Evolutionary conservation across 352 stramenopile species (phyloP), one percentile per base, ranked within the genome.

Genomic region (Phytophthora agathidicida): DNA sequence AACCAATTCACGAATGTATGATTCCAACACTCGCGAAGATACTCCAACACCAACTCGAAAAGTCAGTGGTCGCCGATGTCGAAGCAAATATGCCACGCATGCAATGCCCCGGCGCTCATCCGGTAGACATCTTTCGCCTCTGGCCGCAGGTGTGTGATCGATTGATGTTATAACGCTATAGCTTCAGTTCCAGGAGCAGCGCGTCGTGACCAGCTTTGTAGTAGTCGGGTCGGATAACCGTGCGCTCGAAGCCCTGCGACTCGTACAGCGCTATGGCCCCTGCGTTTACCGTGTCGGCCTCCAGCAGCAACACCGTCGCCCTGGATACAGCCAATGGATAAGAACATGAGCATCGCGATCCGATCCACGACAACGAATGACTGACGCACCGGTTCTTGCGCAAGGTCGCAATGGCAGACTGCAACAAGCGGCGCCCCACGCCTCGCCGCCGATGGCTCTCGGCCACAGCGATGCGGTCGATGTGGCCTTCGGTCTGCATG

Each of bases 391-490:
- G 60, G 24, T 66, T 73, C 32, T 20, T 38, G 30, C 52, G 59
- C 33, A 86, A 26, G 8, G 43, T 55, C 3, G 39, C 42, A 37
- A 86, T 66, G 9, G 76, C 71, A 26, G 17, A 20, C 14, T 71
- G 68, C 32, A 86, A 28, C 26, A 86, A 49, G 8, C 14, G 30
- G 9, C 71, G 65, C 2, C 63, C 76, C 22, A 86, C 14, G 11
- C 71, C 71, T 19, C 62, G 58, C 9, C 73, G 71, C 26, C 67
- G 52, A 2, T 38, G 44, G 43, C 60, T 30, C 50, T 75, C 58
- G 14, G 65, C 65, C 26, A 86, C 70, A 5, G 76, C 73, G 19
- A 86, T 56, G 36, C 80, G 80, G 52, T 81, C 73, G 27, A 86
- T 65, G 49, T 75, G 63, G 3, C 73, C 71, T 9, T 64, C 61